A percentile compares a stretch with the other conserved stretches of the same genome.
phyloP scores from a whole-genome alignment of 2,329 filamentous ascomycete genomes.

The Hypoxylon sp. region DNA sequence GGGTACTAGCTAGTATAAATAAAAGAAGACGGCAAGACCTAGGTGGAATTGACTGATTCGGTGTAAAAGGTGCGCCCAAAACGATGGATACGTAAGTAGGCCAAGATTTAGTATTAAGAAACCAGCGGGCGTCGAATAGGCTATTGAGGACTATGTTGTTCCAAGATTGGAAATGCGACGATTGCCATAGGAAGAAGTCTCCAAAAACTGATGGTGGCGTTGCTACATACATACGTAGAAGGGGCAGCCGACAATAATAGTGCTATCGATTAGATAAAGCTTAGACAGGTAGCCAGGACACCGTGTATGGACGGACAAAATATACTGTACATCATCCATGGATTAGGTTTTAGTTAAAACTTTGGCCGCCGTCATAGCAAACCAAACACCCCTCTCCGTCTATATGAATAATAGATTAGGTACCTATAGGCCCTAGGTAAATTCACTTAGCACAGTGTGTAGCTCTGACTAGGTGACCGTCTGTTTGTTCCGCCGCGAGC shows the following conservation, averaged over 20 bases:
- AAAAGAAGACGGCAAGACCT: neutral
- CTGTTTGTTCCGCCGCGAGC: neutral
- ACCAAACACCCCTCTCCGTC: too few species aligned
- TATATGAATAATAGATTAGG: too few species aligned
- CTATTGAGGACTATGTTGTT: neutral
- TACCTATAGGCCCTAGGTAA: neutral
- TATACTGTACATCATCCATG: neutral
- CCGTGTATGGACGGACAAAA: neutral
- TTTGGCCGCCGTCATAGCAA: neutral
- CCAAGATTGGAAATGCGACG: neutral
- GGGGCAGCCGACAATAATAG: neutral
- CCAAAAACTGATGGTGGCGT: neutral
- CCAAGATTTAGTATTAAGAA: neutral
- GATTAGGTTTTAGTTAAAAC: neutral
- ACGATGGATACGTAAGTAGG: neutral
- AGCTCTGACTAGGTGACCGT: neutral
- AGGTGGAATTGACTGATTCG: neutral
- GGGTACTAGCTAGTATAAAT: neutral
- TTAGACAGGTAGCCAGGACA: neutral
- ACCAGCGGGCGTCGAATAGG: neutral
- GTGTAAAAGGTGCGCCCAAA: neutral
- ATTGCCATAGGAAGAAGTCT: neutral
- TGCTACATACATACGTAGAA: neutral
- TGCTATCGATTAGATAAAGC: conserved; percentile 47
- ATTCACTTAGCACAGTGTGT: neutral